A percentile compares a stretch with the other conserved stretches of the same genome.
Conservation (phyloP, 768 basidiomycete species). For the Candolleomyces eurysporus region DNA sequence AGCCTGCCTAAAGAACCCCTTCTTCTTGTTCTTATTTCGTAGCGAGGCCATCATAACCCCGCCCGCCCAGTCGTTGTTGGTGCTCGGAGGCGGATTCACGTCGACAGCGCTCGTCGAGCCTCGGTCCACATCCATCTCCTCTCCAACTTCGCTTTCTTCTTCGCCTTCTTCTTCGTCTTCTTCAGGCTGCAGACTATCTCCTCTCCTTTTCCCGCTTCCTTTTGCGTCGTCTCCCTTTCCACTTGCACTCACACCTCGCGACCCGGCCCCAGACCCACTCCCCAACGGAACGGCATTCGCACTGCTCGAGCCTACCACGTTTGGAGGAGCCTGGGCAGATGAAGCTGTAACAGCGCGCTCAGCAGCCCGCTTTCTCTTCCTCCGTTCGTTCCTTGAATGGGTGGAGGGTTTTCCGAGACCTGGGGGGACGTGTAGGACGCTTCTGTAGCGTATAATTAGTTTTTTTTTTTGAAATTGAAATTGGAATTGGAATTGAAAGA, state of each 20-base stretch:
- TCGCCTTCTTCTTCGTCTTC: too few relatives aligned
- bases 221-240: too few relatives aligned
- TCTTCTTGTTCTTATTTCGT: slow-evolving; percentile 74
- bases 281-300: slow-evolving; percentile 48
- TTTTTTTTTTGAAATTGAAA: too few relatives aligned
- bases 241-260: too few relatives aligned
- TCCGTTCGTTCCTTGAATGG: slow-evolving; percentile 55
- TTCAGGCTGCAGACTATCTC: not conserved
- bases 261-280: not conserved
- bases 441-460: not conserved
- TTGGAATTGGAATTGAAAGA: too few relatives aligned
- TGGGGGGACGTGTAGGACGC: slow-evolving; percentile 3
- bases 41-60: slow-evolving; percentile 50
- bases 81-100: not conserved
- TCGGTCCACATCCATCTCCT: slow-evolving; percentile 14
- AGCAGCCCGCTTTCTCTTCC: slow-evolving; percentile 42
- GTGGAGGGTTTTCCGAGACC: slow-evolving; percentile 51
- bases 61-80: slow-evolving; percentile 13
- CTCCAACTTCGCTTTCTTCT: slow-evolving; percentile 2
- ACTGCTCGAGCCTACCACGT: slow-evolving; percentile 31
- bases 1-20: slow-evolving; percentile 62
- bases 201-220: not conserved
- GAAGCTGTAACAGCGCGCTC: slow-evolving; percentile 13
- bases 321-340: slow-evolving; percentile 21
- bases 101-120: too few relatives aligned